phyloP scores from a whole-genome alignment of 2,329 filamentous ascomycete genomes.

The Ramularia endophylla region DNA sequence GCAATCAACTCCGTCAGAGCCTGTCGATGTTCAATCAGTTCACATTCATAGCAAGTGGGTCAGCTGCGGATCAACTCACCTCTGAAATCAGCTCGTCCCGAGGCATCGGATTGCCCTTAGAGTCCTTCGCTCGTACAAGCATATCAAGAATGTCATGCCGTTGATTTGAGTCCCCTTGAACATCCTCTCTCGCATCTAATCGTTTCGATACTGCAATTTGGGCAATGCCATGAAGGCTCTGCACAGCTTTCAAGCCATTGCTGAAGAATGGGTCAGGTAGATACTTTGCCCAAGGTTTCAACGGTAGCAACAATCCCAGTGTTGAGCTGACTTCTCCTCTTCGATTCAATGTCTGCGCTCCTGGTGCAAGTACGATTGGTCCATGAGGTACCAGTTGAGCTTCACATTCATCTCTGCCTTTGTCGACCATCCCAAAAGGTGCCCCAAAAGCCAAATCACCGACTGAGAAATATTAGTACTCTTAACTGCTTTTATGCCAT shows the following conservation, averaged over 20 bases:
- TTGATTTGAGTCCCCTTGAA: background rate
- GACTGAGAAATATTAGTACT: conserved; percentile 1
- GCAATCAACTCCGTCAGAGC: conserved; percentile 32
- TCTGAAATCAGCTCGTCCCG: conserved; percentile 28
- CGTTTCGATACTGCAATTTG: conserved; percentile 28
- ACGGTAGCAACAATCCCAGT: conserved; percentile 13
- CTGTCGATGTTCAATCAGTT: too few species aligned
- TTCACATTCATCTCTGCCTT: conserved; percentile 21
- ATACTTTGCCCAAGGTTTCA: conserved; percentile 18
- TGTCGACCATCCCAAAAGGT: conserved; percentile 24
- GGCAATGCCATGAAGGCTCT: conserved; percentile 22
- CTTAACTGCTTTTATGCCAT: too few species aligned
- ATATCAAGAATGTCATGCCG: conserved; percentile 30
- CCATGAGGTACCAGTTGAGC: conserved; percentile 15
- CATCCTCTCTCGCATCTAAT: conserved; percentile 11
- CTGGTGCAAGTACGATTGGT: conserved; percentile 13
- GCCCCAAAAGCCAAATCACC: conserved; percentile 24
- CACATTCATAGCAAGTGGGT: too few species aligned
- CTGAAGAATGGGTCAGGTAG: conserved; percentile 23
- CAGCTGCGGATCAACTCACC: background rate
- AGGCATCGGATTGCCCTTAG: conserved; percentile 26
- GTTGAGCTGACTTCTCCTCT: conserved; percentile 22
- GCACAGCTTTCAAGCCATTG: conserved; percentile 20
- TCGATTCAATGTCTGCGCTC: conserved; percentile 20
- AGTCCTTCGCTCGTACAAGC: conserved; percentile 27